A percentile compares a stretch with the other conserved stretches of the same genome.
Conservation (phyloP, 805 yeast genomes). For the Wickerhamomyces chambardii region DNA sequence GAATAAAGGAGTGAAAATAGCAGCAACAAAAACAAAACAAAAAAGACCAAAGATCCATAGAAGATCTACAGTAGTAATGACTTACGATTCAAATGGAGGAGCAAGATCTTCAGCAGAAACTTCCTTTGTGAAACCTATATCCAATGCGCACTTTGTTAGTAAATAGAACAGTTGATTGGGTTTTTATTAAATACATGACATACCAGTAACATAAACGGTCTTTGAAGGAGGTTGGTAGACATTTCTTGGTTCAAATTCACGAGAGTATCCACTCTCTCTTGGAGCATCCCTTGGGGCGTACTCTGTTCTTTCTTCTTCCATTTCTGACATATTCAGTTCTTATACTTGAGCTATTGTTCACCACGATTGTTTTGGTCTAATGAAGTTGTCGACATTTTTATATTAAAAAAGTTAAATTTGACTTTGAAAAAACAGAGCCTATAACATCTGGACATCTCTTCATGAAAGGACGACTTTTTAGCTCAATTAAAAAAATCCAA, state of each 20-base stretch:
- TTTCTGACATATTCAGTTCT: no score
- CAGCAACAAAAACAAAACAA: not conserved
- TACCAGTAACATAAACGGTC: conserved; percentile 45
- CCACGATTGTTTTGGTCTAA: no score
- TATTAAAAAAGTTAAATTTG: no score
- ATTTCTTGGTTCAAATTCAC: not conserved
- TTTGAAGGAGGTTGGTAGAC: conserved; percentile 4
- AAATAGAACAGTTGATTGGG: no score
- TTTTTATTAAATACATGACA: no score
- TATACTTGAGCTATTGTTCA: no score
- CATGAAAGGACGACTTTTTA: no score
- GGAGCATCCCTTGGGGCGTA: not conserved
- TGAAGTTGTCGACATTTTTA: no score
- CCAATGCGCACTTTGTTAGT: not conserved
- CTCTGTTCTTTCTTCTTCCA: not conserved
- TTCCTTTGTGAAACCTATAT: conserved; percentile 36
- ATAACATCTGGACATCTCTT: no score
- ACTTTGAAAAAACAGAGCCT: no score
- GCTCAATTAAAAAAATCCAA: no score
- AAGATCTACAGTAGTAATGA: conserved; percentile 9
- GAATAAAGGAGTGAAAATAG: not conserved
- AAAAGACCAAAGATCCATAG: not conserved
- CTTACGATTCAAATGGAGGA: conserved; percentile 52
- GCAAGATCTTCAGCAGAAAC: conserved; percentile 50
- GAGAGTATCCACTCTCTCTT: conserved; percentile 13